Evolutionary conservation across 768 basidiomycete species (phyloP).

Genomic region (Rhizopogon vesiculosus): DNA sequence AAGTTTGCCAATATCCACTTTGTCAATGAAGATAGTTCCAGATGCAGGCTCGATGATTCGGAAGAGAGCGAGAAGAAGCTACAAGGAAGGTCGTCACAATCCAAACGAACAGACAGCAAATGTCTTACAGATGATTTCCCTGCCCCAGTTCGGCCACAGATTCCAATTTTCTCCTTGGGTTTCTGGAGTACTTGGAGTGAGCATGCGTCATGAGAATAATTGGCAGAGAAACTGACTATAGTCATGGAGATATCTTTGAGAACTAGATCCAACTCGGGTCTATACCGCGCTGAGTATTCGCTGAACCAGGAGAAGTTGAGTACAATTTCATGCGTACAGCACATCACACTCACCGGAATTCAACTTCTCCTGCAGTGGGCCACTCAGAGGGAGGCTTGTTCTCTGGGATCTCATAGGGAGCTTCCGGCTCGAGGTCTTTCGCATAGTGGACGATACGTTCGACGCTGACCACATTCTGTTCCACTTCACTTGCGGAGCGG

Average conservation of each 20-base stretch:
- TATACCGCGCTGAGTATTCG: conserved; percentile 73
- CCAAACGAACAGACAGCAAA: not conserved
- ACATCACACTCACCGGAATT: conserved; percentile 58
- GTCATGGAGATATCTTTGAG: conserved; percentile 69
- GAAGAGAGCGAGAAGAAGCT: conserved; percentile 70
- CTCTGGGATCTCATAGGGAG: conserved; percentile 63
- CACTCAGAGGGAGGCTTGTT: conserved; percentile 51
- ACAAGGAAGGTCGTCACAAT: not conserved
- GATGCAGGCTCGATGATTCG: conserved; percentile 68
- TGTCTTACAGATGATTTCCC: conserved; percentile 67
- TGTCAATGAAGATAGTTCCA: conserved; percentile 70
- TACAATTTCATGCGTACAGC: not conserved
- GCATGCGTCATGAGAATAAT: not conserved
- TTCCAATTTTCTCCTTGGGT: conserved; percentile 84
- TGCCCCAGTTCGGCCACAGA: conserved; percentile 80
- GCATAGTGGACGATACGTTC: conserved; percentile 86
- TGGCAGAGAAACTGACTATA: conserved; percentile 41
- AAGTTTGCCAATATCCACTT: conserved; percentile 69
- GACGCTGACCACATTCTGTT: conserved; percentile 86
- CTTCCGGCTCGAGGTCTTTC: conserved; percentile 62
- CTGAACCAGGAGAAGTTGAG: conserved; percentile 28
- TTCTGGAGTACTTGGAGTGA: conserved; percentile 37
- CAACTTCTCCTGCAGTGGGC: conserved; percentile 71
- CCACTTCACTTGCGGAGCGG: conserved; percentile 80
- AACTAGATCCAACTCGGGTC: conserved; percentile 74